phyloP scores from a whole-genome alignment of 140 eudicot genomes.

The Oenanthe javanica region DNA sequence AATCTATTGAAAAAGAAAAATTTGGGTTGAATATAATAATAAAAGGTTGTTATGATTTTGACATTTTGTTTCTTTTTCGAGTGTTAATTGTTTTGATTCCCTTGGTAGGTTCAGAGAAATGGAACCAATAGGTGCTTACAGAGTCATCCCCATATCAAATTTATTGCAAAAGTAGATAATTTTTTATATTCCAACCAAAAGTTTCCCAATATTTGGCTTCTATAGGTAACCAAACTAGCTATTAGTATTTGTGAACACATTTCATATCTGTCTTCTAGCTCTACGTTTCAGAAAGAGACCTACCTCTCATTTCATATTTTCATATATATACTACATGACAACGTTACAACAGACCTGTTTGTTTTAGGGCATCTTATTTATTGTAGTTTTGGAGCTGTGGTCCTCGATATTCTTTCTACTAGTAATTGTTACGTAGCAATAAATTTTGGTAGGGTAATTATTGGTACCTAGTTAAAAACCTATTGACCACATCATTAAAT shows the following conservation, averaged over 20 bases:
- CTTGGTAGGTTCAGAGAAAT: slow-evolving; percentile 14
- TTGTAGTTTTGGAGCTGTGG: neutral
- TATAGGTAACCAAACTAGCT: neutral
- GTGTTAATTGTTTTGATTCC: slow-evolving; percentile 22
- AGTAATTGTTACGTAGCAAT: too few species aligned
- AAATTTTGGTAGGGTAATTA: too few species aligned
- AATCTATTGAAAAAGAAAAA: neutral
- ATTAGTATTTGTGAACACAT: neutral
- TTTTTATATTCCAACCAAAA: slow-evolving; percentile 17
- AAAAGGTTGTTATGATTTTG: slow-evolving; percentile 15
- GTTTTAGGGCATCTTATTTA: neutral
- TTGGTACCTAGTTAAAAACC: too few species aligned
- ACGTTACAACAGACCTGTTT: neutral
- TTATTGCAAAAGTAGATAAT: slow-evolving; percentile 13
- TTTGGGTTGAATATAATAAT: neutral
- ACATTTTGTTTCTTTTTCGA: slow-evolving; percentile 18
- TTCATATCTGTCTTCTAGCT: neutral
- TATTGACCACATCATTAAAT: too few species aligned
- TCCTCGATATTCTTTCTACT: neutral
- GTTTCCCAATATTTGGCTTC: slow-evolving; percentile 15
- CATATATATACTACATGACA: too few species aligned
- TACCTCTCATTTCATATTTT: neutral
- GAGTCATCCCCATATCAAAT: slow-evolving; percentile 20
- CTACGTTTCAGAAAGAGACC: neutral
- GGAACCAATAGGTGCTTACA: slow-evolving; percentile 27